Evolutionary conservation across 192 early-diverging fungal species (phyloP).

Genomic region (Coemansia sp.): DNA sequence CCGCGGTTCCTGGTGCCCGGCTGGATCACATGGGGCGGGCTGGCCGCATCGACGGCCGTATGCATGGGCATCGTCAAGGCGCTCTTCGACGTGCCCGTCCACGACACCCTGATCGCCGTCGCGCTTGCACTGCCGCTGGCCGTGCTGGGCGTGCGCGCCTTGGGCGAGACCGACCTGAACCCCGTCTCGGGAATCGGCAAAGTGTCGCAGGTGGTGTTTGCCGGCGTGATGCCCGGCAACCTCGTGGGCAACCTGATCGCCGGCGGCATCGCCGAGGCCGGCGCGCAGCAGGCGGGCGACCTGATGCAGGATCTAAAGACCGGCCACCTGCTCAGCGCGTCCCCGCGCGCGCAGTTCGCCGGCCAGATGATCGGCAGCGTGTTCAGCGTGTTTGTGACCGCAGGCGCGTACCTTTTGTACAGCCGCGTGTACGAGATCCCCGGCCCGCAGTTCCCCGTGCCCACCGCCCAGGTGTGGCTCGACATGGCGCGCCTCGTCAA

Average conservation of each 20-base stretch:
- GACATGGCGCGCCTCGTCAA: conserved; percentile 77
- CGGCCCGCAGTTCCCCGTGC: conserved; percentile 64
- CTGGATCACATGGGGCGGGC: conserved; percentile 62
- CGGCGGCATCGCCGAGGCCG: conserved; percentile 76
- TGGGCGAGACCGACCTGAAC: conserved; percentile 83
- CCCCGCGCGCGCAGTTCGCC: conserved; percentile 80
- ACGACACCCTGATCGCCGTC: conserved; percentile 67
- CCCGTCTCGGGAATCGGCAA: conserved; percentile 83
- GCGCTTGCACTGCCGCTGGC: conserved; percentile 70
- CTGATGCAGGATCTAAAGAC: conserved; percentile 85
- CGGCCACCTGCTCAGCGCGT: conserved; percentile 77
- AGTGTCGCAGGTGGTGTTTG: conserved; percentile 82
- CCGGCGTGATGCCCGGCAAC: conserved; percentile 67
- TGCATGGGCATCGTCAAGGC: conserved; percentile 63
- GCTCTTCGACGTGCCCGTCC: conserved; percentile 68
- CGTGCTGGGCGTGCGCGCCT: conserved; percentile 76
- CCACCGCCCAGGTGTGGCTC: conserved; percentile 76
- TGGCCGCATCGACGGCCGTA: conserved; percentile 58
- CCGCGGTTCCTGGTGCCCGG: conserved; percentile 58
- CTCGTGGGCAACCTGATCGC: conserved; percentile 75
- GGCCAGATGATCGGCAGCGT: conserved; percentile 80
- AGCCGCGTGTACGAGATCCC: conserved; percentile 69
- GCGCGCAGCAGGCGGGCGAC: conserved; percentile 69
- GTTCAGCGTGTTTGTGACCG: conserved; percentile 66
- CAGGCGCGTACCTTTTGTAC: conserved; percentile 69